Evolutionary conservation across 2,329 filamentous ascomycete genomes (phyloP).

Genomic region (Alternaria metachromatica): DNA sequence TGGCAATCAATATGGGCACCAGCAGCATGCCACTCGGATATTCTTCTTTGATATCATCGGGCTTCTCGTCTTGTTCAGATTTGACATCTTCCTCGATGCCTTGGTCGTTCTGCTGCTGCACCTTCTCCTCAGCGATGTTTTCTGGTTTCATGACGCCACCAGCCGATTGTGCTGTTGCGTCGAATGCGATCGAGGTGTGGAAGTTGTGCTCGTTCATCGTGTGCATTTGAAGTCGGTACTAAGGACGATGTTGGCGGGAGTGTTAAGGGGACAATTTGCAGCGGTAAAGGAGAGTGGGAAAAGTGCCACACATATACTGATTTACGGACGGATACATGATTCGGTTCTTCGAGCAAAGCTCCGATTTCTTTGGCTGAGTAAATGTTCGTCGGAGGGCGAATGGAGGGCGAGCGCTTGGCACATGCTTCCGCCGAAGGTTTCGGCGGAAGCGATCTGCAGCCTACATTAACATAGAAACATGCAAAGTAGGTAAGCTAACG

Average conservation of each 20-base stretch:
- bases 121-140: background rate
- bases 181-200: background rate
- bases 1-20: background rate
- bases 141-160: background rate
- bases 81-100: background rate
- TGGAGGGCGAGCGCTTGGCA: background rate
- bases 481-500: background rate
- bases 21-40: background rate
- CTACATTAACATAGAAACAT: background rate
- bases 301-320: background rate
- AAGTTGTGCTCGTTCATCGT: background rate
- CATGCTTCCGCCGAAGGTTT: background rate
- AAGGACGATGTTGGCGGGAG: background rate
- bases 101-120: background rate
- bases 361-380: background rate
- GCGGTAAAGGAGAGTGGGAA: background rate
- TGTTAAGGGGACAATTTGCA: background rate
- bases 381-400: background rate
- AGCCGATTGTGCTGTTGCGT: background rate
- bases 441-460: background rate
- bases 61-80: background rate
- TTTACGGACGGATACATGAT: background rate
- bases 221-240: background rate
- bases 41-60: background rate
- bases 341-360: background rate